Evolutionary conservation across 164 flowering plant genomes (phyloP).

Genomic region (Piper longum): DNA sequence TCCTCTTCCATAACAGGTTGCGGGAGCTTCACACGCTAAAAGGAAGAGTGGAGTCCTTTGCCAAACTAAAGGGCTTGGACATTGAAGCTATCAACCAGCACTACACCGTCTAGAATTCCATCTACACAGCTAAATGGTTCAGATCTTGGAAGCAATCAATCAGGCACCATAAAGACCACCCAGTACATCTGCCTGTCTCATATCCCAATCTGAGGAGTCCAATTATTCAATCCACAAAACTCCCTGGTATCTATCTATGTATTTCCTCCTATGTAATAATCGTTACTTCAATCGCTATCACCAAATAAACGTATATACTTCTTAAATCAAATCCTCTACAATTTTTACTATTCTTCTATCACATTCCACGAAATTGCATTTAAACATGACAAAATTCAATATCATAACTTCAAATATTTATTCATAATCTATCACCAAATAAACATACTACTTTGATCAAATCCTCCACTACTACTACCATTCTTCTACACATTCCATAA

Average conservation of each 20-base stretch:
- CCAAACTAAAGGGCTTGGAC: constrained; percentile 46
- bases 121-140: neutral
- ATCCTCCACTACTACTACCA: too few species aligned
- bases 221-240: neutral
- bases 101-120: constrained; percentile 33
- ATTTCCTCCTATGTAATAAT: neutral
- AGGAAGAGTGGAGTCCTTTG: constrained; percentile 56
- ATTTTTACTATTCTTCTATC: neutral
- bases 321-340: too few species aligned
- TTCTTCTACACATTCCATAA: neutral
- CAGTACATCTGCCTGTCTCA: neutral
- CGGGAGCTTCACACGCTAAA: constrained; percentile 71
- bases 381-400: neutral
- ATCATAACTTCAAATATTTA: neutral
- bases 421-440: neutral
- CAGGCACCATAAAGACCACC: too few species aligned
- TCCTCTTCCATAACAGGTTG: constrained; percentile 23
- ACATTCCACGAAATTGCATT: neutral
- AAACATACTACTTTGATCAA: too few species aligned
- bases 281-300: neutral
- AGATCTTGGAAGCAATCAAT: neutral
- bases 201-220: neutral
- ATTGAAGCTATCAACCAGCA: constrained; percentile 40
- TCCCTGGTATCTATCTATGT: neutral
- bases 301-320: neutral